phyloP scores from a whole-genome alignment of 2,329 filamentous ascomycete genomes.

The Fusarium albosuccineum region DNA sequence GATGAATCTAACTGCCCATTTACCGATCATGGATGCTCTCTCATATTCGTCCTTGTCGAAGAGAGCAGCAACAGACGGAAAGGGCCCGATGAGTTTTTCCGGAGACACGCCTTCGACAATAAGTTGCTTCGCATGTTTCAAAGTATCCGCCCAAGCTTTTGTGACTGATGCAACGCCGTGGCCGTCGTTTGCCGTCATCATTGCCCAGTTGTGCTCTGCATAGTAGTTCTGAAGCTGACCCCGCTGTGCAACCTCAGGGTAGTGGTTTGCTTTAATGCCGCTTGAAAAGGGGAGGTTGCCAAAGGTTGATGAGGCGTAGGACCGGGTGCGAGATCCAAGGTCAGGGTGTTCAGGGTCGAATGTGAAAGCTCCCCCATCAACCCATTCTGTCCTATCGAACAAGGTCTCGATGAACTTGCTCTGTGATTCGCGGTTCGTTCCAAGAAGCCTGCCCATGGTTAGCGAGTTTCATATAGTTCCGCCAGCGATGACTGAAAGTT shows the following conservation, averaged over 20 bases:
- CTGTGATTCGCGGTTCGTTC: not conserved
- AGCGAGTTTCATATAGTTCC: not conserved
- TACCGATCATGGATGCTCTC: slow-evolving; percentile 22
- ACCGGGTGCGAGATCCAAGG: slow-evolving; percentile 1
- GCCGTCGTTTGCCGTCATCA: slow-evolving; percentile 31
- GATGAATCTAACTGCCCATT: slow-evolving; percentile 34
- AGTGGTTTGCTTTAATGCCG: slow-evolving; percentile 33
- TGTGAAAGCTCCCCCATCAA: slow-evolving; percentile 8
- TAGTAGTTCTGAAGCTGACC: slow-evolving; percentile 25
- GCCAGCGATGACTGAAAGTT: too few relatives aligned
- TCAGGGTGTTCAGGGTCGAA: not conserved
- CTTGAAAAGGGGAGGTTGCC: slow-evolving; percentile 33
- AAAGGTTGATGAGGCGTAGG: slow-evolving; percentile 22
- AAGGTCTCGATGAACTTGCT: slow-evolving; percentile 25
- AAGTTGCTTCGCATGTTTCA: slow-evolving; percentile 20
- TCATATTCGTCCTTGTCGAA: slow-evolving; percentile 31
- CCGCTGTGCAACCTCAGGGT: slow-evolving; percentile 17
- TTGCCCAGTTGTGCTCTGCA: slow-evolving; percentile 24
- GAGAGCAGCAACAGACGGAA: slow-evolving; percentile 21
- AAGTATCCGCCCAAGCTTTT: slow-evolving; percentile 27
- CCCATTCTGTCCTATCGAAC: slow-evolving; percentile 20
- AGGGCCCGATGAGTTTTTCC: slow-evolving; percentile 17
- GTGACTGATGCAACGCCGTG: slow-evolving; percentile 24
- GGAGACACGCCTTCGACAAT: slow-evolving; percentile 9
- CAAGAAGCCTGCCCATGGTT: not conserved